Conservation (phyloP, 345 rosid genomes). For the Bruguiera parviflora region DNA sequence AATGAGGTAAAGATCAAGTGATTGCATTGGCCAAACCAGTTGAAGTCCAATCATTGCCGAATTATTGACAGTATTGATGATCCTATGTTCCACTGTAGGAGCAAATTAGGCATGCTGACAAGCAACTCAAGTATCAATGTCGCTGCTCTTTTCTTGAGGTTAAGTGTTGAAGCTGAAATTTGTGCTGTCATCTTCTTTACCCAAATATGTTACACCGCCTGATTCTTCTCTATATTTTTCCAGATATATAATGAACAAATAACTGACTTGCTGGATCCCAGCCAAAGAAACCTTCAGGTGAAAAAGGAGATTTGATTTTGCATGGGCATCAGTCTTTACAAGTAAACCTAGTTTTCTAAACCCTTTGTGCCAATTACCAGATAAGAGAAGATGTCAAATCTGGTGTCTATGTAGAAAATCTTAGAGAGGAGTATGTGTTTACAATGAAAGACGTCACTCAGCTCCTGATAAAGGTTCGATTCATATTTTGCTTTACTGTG, state of each 20-base stretch:
- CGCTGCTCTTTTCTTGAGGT: constrained; percentile 99
- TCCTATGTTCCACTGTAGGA: constrained; percentile 49
- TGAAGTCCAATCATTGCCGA: constrained; percentile 7
- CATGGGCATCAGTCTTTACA: constrained; percentile 9
- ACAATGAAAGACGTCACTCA: constrained; percentile 75
- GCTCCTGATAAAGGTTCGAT: constrained; percentile 71
- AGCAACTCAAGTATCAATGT: constrained; percentile 90
- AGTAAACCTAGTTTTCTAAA: constrained; percentile 10
- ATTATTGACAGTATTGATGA: constrained; percentile 4
- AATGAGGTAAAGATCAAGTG: constrained; percentile 57
- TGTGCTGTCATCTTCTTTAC: not conserved
- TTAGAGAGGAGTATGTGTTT: constrained; percentile 72
- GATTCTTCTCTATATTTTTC: constrained; percentile 28
- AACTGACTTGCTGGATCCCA: constrained; percentile 91
- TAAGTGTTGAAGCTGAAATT: constrained; percentile 15
- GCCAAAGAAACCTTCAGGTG: constrained; percentile 84
- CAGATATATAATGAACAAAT: constrained; percentile 99
- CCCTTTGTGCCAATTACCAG: constrained; percentile 37
- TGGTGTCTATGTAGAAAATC: constrained; percentile 88
- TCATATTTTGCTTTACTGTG: constrained; percentile 15
- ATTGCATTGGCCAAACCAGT: constrained; percentile 13
- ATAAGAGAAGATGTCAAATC: constrained; percentile 94
- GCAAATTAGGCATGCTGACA: constrained; percentile 74
- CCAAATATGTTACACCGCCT: constrained; percentile 1
- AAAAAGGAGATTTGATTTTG: constrained; percentile 10